phyloP scores from a whole-genome alignment of 2,329 filamentous ascomycete species.

The Lachnellula willkommii region DNA sequence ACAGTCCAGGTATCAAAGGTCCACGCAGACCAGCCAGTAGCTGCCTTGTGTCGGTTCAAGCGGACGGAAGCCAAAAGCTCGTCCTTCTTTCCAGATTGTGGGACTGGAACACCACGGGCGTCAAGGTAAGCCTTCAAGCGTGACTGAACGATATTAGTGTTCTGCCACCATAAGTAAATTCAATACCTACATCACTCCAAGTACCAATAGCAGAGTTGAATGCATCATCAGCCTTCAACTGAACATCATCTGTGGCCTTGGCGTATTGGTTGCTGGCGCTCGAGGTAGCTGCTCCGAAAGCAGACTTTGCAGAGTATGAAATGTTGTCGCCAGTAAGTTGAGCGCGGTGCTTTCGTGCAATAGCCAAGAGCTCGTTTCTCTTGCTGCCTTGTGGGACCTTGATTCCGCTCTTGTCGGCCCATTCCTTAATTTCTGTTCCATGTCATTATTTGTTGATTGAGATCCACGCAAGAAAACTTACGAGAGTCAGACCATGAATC shows the following conservation, averaged over 20 bases:
- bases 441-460: slow-evolving; percentile 3
- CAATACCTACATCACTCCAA: slow-evolving; percentile 59
- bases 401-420: slow-evolving; percentile 85
- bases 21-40: slow-evolving; percentile 65
- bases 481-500: slow-evolving; percentile 81
- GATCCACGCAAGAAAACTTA: slow-evolving; percentile 10
- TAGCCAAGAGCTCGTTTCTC: slow-evolving; percentile 76
- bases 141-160: slow-evolving; percentile 28
- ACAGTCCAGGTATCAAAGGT: slow-evolving; percentile 72
- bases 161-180: background rate
- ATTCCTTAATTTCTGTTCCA: slow-evolving; percentile 70
- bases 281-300: slow-evolving; percentile 67
- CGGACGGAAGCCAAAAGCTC: slow-evolving; percentile 71
- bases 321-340: slow-evolving; percentile 61
- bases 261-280: slow-evolving; percentile 72
- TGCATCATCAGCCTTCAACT: slow-evolving; percentile 56
- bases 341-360: slow-evolving; percentile 82
- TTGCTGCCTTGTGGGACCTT: slow-evolving; percentile 87
- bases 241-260: slow-evolving; percentile 65
- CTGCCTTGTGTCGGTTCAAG: slow-evolving; percentile 65
- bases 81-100: slow-evolving; percentile 64
- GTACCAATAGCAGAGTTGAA: slow-evolving; percentile 57
- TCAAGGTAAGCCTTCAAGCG: slow-evolving; percentile 75
- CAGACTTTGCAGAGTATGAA: slow-evolving; percentile 52
- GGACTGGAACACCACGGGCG: slow-evolving; percentile 68